Evolutionary conservation across 2,329 filamentous ascomycete species (phyloP), one percentile per base, ranked within the genome.

Genomic region (Fonsecaea pugnacius): DNA sequence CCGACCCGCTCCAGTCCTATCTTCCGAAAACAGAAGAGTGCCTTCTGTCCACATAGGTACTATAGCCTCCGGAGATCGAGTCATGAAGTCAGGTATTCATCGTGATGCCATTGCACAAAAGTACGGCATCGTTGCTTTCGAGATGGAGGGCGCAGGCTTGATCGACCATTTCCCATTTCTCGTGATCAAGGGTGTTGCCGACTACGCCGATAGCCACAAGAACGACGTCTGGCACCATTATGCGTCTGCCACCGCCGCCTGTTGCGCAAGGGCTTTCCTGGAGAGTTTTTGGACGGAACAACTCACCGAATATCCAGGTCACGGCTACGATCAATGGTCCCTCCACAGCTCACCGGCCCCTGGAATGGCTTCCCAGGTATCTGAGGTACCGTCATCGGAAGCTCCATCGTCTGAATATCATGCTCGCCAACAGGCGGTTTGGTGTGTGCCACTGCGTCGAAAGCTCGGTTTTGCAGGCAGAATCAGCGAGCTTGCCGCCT

Each of bases 11-110:
- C 57, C 62, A 71, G 51, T 60, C 8, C 35, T 62, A 27, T 18
- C 53, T 32, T 30, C 68, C 32, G 36, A 59, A 1, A 66, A 59
- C 43, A 53, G 65, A 18, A 21, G n/a, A 40, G n/a, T 12, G n/a
- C 74, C 74, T 35, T 63, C 10, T 0, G 62, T 81, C 0, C 75
- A 78, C 53, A 69, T 80, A 33, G 79, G 79, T 0, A 58, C 66
- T 0, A 73, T 81, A 2, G 79, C 73, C 3, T 80, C 77, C 0
- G 77, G 74, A 14, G 75, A 81, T 55, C 72, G 70, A 1, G 76
- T 82, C 1, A 77, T 83, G 64, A 79, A 78, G 50, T 75, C 75
- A 12, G 76, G 74, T 1, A 53, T 69, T 12, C 66, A 75, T 16
- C 74, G 79, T 12, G 79, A 82, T 58, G 14, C 27, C 0, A 69